Evolutionary conservation across 163 green algal genomes (phyloP), one percentile per base, ranked within the genome.

Genomic region (Prototheca stagnorum): DNA sequence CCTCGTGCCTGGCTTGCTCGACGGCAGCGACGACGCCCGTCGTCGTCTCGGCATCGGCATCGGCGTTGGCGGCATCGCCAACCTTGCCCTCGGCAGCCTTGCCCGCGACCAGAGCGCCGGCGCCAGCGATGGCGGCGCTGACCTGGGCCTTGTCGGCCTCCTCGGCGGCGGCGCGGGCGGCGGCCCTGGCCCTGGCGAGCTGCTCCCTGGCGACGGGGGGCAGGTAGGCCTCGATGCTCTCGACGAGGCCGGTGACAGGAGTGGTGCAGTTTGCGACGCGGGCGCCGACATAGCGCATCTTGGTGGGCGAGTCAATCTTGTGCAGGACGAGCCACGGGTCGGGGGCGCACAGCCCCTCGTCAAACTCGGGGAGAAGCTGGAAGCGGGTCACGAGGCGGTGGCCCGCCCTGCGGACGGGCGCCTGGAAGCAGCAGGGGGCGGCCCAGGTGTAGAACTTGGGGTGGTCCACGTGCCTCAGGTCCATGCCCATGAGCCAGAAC

Each of bases 221-320:
- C 11, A 58, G 6, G 33, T 58, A 17, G n/a, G n/a, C 5, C n/a
- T 42, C 19, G 20, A 59, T 53, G 43, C 15, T 35, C 22, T 26
- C 34, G 35, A 47, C 24, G 24, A 62, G 17, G 12, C 23, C 39
- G 27, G 33, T 37, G 34, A 35, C 25, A 34, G 37, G 11, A 12
- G 5, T 21, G 20, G 9, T 39, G 45, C 61, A 69, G 27, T 63
- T 51, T 25, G 37, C 35, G 15, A 54, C 40, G 2, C 33, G 35
- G 15, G 16, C 44, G 37, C 64, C 68, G 11, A 77, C 50, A 24
- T 58, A 70, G 5, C 68, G 64, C 68, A 77, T 77, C 61, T 74
- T 74, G 40, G 64, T 72, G 51, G 68, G 68, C 16, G 50, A 65
- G 49, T 74, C 64, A 23, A 77, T 74, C 54, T 77, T 77, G 56